Percentiles rank a stretch among this genome's conserved stretches.
Conservation (phyloP, 495 filamentous ascomycete genomes). For the Xylaria bambusicola region DNA sequence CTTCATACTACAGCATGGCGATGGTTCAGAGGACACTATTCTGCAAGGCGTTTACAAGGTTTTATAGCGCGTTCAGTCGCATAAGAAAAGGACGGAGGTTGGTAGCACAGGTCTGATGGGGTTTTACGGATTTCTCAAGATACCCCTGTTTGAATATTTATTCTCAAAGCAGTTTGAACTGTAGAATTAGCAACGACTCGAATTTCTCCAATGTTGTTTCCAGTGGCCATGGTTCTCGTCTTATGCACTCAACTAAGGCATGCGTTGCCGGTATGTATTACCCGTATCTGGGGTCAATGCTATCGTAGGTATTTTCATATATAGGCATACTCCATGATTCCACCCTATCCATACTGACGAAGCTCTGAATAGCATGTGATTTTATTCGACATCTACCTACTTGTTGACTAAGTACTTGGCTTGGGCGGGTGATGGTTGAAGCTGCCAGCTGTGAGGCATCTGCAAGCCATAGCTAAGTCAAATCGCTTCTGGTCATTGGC, state of each 20-base stretch:
- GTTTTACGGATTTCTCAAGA: constrained; percentile 15
- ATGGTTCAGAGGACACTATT: constrained; percentile 8
- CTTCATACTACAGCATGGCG: neutral
- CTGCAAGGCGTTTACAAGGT: constrained; percentile 9
- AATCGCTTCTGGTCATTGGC: constrained; percentile 15
- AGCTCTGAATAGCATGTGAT: neutral
- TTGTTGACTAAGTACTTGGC: neutral
- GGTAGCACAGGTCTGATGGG: neutral
- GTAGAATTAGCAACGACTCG: too few species aligned
- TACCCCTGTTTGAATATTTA: constrained; percentile 9
- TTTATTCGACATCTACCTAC: neutral
- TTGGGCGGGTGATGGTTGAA: too few species aligned
- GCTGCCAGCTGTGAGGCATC: constrained; percentile 6
- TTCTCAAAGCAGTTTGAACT: too few species aligned
- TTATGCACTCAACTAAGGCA: too few species aligned
- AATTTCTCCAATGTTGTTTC: too few species aligned
- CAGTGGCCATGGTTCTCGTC: too few species aligned
- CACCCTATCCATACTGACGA: too few species aligned
- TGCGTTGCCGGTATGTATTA: too few species aligned
- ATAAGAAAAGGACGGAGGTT: neutral
- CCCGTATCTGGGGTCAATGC: too few species aligned
- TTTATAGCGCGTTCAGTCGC: neutral
- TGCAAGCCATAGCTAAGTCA: neutral
- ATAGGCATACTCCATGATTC: too few species aligned
- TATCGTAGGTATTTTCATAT: too few species aligned